Evolutionary conservation across 129 eudicot species (phyloP).

Genomic region (Arctium lappa): DNA sequence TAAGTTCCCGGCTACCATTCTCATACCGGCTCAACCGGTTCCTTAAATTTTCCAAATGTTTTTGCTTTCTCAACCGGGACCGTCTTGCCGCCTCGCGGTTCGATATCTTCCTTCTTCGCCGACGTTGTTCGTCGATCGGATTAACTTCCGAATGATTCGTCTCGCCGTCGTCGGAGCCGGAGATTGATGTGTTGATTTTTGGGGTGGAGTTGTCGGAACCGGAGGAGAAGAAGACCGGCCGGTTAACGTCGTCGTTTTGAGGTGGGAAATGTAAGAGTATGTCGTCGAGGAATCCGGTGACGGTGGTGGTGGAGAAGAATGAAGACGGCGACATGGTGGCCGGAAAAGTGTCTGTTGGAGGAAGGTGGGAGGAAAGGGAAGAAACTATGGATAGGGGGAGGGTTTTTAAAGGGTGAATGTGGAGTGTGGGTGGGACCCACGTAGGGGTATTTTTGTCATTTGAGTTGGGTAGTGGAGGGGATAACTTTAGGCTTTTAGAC

Average conservation of each 20-base stretch:
- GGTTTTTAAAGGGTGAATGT: constrained; percentile 8
- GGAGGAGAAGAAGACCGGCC: background rate
- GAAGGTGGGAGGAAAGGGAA: constrained; percentile 38
- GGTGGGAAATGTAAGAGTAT: constrained; percentile 21
- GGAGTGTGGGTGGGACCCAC: background rate
- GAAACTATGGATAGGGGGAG: constrained; percentile 12
- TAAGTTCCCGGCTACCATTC: constrained; percentile 46
- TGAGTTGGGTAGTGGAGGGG: background rate
- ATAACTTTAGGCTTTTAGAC: background rate
- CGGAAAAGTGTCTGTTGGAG: constrained; percentile 11
- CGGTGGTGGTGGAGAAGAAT: background rate
- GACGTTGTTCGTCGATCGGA: constrained; percentile 39
- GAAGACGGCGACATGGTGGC: constrained; percentile 8
- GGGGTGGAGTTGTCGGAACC: constrained; percentile 13
- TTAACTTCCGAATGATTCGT: background rate
- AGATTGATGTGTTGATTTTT: constrained; percentile 13
- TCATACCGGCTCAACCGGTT: constrained; percentile 35
- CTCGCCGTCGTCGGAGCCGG: constrained; percentile 18
- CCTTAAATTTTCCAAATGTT: constrained; percentile 70
- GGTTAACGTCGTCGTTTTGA: background rate
- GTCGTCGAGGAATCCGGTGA: constrained; percentile 26
- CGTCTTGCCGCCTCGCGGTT: constrained; percentile 86
- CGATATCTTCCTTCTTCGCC: constrained; percentile 65
- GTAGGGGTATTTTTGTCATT: background rate
- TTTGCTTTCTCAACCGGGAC: constrained; percentile 72